phyloP scores from a whole-genome alignment of 495 filamentous ascomycete genomes.

The Xylaria acuta region DNA sequence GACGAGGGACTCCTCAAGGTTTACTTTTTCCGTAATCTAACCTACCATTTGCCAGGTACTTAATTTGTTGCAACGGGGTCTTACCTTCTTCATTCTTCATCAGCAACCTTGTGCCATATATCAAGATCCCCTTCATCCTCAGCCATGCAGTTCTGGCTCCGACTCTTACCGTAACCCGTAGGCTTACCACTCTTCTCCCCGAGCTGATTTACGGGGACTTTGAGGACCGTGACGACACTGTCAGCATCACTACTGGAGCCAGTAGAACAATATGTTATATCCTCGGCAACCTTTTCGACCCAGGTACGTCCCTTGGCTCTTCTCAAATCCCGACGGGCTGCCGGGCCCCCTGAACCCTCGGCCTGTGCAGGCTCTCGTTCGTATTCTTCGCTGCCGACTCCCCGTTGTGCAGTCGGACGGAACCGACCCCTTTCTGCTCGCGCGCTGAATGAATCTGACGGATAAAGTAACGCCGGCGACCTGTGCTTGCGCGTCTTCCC shows the following conservation, averaged over 20 bases:
- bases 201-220: not conserved
- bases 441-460: not conserved
- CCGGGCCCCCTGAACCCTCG: not conserved
- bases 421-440: not conserved
- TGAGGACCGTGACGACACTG: not conserved
- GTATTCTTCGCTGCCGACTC: not conserved
- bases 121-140: constrained; percentile 9
- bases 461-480: not conserved
- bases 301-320: not conserved
- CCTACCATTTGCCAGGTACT: not conserved
- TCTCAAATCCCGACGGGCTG: not conserved
- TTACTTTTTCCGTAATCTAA: not conserved
- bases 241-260: not conserved
- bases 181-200: not conserved
- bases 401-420: not conserved
- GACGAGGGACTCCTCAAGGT: not conserved
- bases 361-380: not conserved
- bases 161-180: not conserved
- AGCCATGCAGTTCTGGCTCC: no score
- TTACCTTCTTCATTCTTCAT: constrained; percentile 1
- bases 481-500: not conserved
- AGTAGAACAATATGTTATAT: not conserved
- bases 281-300: not conserved
- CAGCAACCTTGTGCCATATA: constrained; percentile 14
- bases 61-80: not conserved